Conservation (phyloP, 2,329 filamentous ascomycete species). For the Xylariales sp. region DNA sequence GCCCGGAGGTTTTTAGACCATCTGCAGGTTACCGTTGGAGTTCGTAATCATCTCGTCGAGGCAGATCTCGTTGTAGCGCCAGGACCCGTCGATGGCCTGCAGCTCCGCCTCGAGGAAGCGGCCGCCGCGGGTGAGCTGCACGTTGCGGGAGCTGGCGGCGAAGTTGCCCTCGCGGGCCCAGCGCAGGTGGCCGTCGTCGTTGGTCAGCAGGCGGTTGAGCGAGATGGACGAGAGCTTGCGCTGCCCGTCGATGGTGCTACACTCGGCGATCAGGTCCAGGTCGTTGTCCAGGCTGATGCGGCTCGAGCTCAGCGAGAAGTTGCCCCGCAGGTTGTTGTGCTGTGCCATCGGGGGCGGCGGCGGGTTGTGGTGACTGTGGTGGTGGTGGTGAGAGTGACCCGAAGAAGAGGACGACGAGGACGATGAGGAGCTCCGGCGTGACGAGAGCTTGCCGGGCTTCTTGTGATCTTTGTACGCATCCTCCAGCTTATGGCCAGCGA, state of each 20-base stretch:
- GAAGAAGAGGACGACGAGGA: constrained; percentile 4
- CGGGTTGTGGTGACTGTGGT: not conserved
- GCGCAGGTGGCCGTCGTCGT: constrained; percentile 11
- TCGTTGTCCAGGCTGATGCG: constrained; percentile 11
- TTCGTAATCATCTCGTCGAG: constrained; percentile 9
- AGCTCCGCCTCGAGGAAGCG: constrained; percentile 9
- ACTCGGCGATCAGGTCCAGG: constrained; percentile 13
- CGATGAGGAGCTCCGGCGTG: not conserved
- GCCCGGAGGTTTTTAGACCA: too few relatives aligned
- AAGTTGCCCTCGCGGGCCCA: constrained; percentile 13
- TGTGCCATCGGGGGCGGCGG: not conserved
- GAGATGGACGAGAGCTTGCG: constrained; percentile 12
- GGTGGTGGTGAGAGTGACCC: not conserved
- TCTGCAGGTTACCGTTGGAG: constrained; percentile 5
- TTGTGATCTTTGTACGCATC: constrained; percentile 5
- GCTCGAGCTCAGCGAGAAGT: constrained; percentile 10
- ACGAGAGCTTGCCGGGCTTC: constrained; percentile 3
- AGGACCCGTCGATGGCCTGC: constrained; percentile 2
- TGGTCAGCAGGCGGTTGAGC: constrained; percentile 12
- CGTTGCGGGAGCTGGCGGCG: constrained; percentile 10
- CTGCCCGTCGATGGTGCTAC: constrained; percentile 9
- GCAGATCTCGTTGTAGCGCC: constrained; percentile 5
- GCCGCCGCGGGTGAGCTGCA: constrained; percentile 10
- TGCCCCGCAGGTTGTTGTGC: constrained; percentile 5
- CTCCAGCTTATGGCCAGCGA: constrained; percentile 7